A percentile compares a stretch with the other conserved stretches of the same genome.
phyloP scores from a whole-genome alignment of 768 basidiomycete genomes.

The Psilocybe tampanensis region DNA sequence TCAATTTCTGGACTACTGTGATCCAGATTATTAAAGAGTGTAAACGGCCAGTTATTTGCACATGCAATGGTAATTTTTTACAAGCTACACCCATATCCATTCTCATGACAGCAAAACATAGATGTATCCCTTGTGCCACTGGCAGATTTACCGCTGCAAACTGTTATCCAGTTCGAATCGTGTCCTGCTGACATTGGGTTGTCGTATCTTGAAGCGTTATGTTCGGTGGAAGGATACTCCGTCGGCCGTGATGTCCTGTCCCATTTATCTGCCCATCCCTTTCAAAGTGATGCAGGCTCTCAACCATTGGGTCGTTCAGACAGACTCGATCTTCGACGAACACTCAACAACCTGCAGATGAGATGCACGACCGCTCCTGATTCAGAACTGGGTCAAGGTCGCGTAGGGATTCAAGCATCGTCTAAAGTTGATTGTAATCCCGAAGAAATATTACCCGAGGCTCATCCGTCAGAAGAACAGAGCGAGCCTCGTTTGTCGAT shows the following conservation, averaged over 20 bases:
- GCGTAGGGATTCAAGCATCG: neutral
- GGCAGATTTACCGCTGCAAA: slow-evolving; percentile 76
- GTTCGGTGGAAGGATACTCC: slow-evolving; percentile 54
- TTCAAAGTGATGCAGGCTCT: neutral
- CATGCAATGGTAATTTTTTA: slow-evolving; percentile 82
- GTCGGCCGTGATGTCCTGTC: slow-evolving; percentile 44
- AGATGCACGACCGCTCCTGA: slow-evolving; percentile 30
- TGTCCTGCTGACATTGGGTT: slow-evolving; percentile 55
- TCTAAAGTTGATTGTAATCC: neutral
- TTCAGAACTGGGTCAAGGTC: neutral
- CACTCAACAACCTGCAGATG: slow-evolving; percentile 67
- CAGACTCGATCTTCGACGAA: slow-evolving; percentile 63
- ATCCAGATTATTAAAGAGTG: slow-evolving; percentile 81
- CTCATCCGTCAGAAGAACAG: neutral
- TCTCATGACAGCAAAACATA: slow-evolving; percentile 26
- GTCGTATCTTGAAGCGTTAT: slow-evolving; percentile 71
- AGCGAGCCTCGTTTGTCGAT: neutral
- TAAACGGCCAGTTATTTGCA: slow-evolving; percentile 87
- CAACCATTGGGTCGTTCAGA: neutral
- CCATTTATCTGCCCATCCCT: slow-evolving; percentile 40
- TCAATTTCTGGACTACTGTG: slow-evolving; percentile 84
- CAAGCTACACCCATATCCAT: neutral
- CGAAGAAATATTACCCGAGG: neutral
- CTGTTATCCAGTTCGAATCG: slow-evolving; percentile 64
- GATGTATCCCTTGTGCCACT: slow-evolving; percentile 76